Evolutionary conservation across 1,284 basidiomycete genomes (phyloP).

Genomic region (Gomphus bonarii): DNA sequence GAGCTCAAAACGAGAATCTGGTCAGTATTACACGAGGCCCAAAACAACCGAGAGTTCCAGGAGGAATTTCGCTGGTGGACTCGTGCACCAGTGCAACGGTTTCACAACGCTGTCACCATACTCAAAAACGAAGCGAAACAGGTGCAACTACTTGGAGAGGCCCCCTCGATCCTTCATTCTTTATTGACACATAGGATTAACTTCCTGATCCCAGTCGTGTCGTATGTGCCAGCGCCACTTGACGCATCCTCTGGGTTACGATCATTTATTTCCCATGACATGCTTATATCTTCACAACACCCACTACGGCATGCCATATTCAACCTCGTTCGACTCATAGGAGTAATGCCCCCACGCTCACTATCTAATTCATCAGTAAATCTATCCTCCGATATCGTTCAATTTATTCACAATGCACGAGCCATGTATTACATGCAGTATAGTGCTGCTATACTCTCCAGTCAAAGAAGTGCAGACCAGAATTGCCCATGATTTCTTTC

Average conservation of each 20-base stretch:
- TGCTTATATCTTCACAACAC: constrained; percentile 53
- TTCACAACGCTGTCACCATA: constrained; percentile 50
- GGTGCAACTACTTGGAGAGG: constrained; percentile 35
- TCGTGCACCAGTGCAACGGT: constrained; percentile 55
- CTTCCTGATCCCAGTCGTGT: constrained; percentile 63
- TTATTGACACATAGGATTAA: neutral
- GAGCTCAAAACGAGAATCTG: constrained; percentile 57
- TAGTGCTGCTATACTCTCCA: constrained; percentile 87
- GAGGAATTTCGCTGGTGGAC: constrained; percentile 58
- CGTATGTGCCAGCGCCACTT: constrained; percentile 60
- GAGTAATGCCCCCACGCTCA: constrained; percentile 31
- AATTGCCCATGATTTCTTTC: neutral
- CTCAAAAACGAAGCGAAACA: constrained; percentile 27
- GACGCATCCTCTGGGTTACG: constrained; percentile 24
- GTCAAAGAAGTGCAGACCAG: constrained; percentile 56
- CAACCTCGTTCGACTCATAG: constrained; percentile 62
- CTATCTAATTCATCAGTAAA: constrained; percentile 22
- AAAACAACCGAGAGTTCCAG: constrained; percentile 39
- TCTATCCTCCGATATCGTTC: constrained; percentile 78
- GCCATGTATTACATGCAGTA: constrained; percentile 91
- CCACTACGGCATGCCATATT: constrained; percentile 78
- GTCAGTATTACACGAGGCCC: constrained; percentile 75
- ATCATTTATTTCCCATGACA: constrained; percentile 59
- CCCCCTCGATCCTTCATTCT: neutral
- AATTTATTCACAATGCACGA: constrained; percentile 87